Conservation (phyloP, 2,329 filamentous ascomycete genomes). For the Fusarium dimerum region DNA sequence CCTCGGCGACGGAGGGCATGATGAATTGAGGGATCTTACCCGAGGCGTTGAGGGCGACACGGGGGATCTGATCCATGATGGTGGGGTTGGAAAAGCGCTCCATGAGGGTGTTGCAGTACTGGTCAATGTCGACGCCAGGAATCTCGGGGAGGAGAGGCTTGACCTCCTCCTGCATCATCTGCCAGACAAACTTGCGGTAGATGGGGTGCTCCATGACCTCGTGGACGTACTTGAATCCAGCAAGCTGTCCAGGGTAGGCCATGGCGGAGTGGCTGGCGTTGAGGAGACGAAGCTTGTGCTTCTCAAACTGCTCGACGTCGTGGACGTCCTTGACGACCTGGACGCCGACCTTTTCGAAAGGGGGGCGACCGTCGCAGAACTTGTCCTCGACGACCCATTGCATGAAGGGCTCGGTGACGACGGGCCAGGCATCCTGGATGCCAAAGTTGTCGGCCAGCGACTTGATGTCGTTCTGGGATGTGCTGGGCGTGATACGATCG, state of each 20-base stretch:
- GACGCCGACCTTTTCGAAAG: slow-evolving; percentile 53
- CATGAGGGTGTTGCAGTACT: slow-evolving; percentile 54
- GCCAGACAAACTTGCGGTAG: slow-evolving; percentile 49
- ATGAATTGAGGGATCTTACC: slow-evolving; percentile 57
- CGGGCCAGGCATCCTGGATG: slow-evolving; percentile 53
- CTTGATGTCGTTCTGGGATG: slow-evolving; percentile 45
- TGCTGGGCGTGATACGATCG: slow-evolving; percentile 56
- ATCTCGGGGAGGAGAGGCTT: slow-evolving; percentile 54
- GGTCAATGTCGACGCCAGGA: slow-evolving; percentile 50
- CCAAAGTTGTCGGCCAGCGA: slow-evolving; percentile 46
- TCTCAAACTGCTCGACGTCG: slow-evolving; percentile 55
- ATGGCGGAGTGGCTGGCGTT: slow-evolving; percentile 55
- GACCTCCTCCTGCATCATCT: slow-evolving; percentile 58
- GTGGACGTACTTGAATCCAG: slow-evolving; percentile 55
- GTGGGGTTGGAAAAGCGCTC: slow-evolving; percentile 58
- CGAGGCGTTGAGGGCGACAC: slow-evolving; percentile 51
- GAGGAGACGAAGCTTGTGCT: slow-evolving; percentile 57
- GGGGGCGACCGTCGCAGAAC: slow-evolving; percentile 51
- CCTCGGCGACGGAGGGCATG: slow-evolving; percentile 49
- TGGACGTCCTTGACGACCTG: slow-evolving; percentile 54
- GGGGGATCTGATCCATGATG: slow-evolving; percentile 56
- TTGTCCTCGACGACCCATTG: slow-evolving; percentile 58
- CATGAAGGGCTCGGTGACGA: slow-evolving; percentile 57
- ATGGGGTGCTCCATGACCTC: slow-evolving; percentile 52
- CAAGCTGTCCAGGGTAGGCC: slow-evolving; percentile 51